Conservation (phyloP, 2,329 filamentous ascomycete genomes). For the Fonsecaea nubica region DNA sequence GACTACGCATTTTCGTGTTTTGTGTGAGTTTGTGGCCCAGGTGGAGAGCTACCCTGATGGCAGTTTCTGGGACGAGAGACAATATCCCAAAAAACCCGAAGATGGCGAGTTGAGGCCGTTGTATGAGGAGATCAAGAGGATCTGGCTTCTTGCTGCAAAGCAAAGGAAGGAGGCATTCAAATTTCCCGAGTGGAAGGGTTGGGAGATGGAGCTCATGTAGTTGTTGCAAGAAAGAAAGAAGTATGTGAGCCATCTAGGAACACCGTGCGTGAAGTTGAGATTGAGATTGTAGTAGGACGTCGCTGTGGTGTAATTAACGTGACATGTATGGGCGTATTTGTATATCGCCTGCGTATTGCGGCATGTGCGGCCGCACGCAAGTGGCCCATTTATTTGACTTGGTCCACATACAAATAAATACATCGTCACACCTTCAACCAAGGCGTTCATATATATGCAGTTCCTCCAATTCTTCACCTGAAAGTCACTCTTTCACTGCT, state of each 20-base stretch:
- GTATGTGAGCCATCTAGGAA: background rate
- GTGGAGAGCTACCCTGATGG: background rate
- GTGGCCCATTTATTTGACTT: background rate
- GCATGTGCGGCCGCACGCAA: conserved; percentile 9
- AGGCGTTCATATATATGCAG: background rate
- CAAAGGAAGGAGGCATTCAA: conserved; percentile 9
- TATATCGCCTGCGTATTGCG: background rate
- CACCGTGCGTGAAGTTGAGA: too few species aligned
- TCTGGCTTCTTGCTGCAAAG: background rate
- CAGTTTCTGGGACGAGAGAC: conserved; percentile 10
- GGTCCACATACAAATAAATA: background rate
- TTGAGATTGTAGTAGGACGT: too few species aligned
- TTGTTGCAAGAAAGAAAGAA: background rate
- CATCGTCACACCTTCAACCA: background rate
- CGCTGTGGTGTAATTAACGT: too few species aligned
- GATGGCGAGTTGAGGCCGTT: background rate
- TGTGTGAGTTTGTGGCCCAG: conserved; percentile 21
- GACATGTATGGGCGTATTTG: background rate
- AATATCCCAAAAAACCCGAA: conserved; percentile 10
- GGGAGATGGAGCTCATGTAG: conserved; percentile 1
- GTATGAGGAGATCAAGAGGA: background rate
- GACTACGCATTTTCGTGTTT: conserved; percentile 18
- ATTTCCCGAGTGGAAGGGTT: conserved; percentile 17
- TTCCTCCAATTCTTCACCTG: background rate
- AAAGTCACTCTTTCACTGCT: too few species aligned